Conservation (phyloP, 2,329 filamentous ascomycete species). For the Fusarium chaquense region DNA sequence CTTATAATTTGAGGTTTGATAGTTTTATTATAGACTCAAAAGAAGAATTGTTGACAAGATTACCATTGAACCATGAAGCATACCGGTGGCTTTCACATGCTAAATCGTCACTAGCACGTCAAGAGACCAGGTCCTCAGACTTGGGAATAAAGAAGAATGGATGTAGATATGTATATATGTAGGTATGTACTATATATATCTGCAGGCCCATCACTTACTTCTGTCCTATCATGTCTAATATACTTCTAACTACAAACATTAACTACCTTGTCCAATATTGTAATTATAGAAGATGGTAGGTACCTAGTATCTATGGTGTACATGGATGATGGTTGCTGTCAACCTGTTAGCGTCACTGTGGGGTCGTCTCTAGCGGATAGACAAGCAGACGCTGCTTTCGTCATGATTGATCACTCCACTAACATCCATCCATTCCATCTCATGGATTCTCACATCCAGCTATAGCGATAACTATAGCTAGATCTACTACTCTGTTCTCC, state of each 20-base stretch:
- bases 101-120: background rate
- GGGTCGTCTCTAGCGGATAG: constrained; percentile 8
- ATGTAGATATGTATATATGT: background rate
- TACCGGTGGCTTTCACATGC: constrained; percentile 22
- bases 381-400: constrained; percentile 16
- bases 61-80: background rate
- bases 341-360: constrained; percentile 32
- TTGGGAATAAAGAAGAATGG: background rate
- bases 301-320: background rate
- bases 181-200: too few species aligned
- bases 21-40: too few species aligned
- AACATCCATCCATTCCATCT: background rate
- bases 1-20: too few species aligned
- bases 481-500: background rate
- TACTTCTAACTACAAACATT: background rate
- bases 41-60: too few species aligned
- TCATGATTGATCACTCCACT: constrained; percentile 19
- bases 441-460: background rate
- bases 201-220: background rate
- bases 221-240: background rate
- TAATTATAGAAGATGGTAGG: background rate
- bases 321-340: constrained; percentile 21
- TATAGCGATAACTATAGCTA: background rate
- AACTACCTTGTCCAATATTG: too few species aligned
- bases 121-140: background rate